A percentile compares a stretch with the other conserved stretches of the same genome.
Evolutionary conservation across 495 filamentous ascomycete species (phyloP).

Genomic region (Daldinia loculata): DNA sequence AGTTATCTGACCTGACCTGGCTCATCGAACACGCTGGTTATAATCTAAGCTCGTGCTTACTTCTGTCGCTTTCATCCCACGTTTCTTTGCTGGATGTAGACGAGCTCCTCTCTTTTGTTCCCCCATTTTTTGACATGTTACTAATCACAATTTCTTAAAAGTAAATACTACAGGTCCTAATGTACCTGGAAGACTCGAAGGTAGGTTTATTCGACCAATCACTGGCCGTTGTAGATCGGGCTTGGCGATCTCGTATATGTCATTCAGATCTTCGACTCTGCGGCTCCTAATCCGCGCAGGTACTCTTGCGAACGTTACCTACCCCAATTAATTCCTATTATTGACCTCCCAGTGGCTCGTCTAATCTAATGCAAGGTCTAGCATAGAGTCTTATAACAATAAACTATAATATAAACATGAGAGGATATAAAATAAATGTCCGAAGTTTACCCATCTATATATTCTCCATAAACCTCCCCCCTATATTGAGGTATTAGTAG

Average conservation of each 20-base stretch:
- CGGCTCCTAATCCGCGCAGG: not conserved
- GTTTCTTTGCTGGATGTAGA: not conserved
- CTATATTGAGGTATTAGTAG: no score
- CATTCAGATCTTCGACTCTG: not conserved
- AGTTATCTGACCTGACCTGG: no score
- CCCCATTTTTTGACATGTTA: conserved; percentile 1
- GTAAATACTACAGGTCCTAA: not conserved
- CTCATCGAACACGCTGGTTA: no score
- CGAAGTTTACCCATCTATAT: not conserved
- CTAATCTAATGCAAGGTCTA: no score
- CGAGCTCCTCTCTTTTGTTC: not conserved
- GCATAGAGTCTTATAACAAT: no score
- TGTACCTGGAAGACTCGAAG: not conserved
- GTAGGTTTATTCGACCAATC: not conserved
- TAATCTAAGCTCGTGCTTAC: conserved; percentile 11
- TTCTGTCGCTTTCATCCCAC: conserved; percentile 26
- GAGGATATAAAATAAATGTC: not conserved
- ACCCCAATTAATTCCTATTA: not conserved
- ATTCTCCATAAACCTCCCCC: not conserved
- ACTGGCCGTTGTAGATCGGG: not conserved
- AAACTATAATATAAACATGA: not conserved
- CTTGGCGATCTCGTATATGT: conserved; percentile 10
- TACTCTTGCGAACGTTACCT: not conserved
- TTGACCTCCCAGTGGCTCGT: not conserved
- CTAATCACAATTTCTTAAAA: conserved; percentile 1